Conservation (phyloP, 805 yeast species). For the Sugiyamaella smithiae region DNA sequence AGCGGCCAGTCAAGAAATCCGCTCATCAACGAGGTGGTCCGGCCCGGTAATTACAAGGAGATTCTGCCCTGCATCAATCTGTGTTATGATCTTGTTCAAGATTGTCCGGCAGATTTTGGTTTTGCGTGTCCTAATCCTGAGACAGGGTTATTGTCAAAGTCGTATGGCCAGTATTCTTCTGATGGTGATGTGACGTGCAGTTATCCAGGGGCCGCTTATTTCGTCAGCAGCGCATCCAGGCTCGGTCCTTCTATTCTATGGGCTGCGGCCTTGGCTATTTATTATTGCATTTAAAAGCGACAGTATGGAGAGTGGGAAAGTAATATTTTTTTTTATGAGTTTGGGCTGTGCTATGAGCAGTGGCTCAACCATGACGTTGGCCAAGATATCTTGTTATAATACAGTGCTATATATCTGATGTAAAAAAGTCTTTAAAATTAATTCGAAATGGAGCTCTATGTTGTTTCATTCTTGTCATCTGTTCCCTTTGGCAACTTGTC, state of each 20-base stretch:
- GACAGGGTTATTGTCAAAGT: slow-evolving; percentile 15
- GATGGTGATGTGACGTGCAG: slow-evolving; percentile 37
- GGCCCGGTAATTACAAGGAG: slow-evolving; percentile 68
- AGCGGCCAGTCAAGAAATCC: slow-evolving; percentile 56
- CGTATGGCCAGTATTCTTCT: slow-evolving; percentile 31
- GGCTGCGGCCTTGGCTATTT: background rate
- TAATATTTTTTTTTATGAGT: no score
- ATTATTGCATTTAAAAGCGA: slow-evolving; percentile 7
- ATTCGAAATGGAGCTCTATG: no score
- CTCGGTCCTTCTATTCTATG: background rate
- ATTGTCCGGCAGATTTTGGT: slow-evolving; percentile 76
- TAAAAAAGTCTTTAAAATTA: no score
- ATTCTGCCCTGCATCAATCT: slow-evolving; percentile 81
- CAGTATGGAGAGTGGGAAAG: no score
- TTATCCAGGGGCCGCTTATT: slow-evolving; percentile 38
- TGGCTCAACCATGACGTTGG: no score
- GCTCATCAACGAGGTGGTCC: slow-evolving; percentile 51
- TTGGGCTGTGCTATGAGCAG: no score
- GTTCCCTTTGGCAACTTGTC: no score
- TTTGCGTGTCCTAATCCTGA: slow-evolving; percentile 65
- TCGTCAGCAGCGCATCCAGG: slow-evolving; percentile 10
- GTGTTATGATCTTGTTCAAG: slow-evolving; percentile 73
- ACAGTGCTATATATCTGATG: no score
- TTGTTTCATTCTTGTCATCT: no score
- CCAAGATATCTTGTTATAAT: no score